Base-by-base conservation (phyloP, 2,329 filamentous ascomycete genomes). In the Ophiostoma ulmi region DNA sequence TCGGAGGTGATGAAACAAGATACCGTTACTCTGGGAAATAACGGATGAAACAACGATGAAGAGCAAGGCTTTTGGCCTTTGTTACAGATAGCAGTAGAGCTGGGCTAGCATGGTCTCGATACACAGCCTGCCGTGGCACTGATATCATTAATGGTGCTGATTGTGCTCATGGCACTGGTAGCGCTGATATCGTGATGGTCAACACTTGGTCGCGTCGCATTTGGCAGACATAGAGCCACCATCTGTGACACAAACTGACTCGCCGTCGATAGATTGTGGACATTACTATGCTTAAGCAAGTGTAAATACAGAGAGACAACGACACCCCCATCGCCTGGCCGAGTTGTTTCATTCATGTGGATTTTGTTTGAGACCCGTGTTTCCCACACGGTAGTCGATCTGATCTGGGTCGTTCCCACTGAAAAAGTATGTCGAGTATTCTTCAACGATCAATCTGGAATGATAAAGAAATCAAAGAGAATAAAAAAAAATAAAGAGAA, bases 111-210 rank as follows among this genome's bases (percentile, higher is more conserved):
- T 31, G 52, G 52, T 31, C 22, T 26, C n/a, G 44, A 58, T 58
- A 22, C 52, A 58, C 22, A 58, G 52, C 48, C 48, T 55, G 48
- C 48, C 48, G 48, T 55, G 48, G 48, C n/a, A 55, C n/a, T 58
- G 44, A 20, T 48, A 20, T 20, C 44, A 48, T 20, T 14, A 48
- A 20, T 48, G n/a, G n/a, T n/a, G n/a, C n/a, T n/a, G n/a, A n/a
- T n/a, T n/a, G n/a, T n/a, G n/a, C n/a, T n/a, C n/a, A n/a, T n/a
- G 44, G 44, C 44, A 48, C 44, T 48, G 22, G 14, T 26, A 58
- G 31, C 3, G 2, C 14, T 44, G 22, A 58, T 26, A 58, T 58
- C 22, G 11, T 8, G 10, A 58, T 31, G 52, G 26, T 36, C 17
- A 26, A 22, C 58, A 63, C 52, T 7, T 20, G 41, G 41, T n/a